Evolutionary conservation across 1,284 basidiomycete species (phyloP).

Genomic region (Sutorius eximius): DNA sequence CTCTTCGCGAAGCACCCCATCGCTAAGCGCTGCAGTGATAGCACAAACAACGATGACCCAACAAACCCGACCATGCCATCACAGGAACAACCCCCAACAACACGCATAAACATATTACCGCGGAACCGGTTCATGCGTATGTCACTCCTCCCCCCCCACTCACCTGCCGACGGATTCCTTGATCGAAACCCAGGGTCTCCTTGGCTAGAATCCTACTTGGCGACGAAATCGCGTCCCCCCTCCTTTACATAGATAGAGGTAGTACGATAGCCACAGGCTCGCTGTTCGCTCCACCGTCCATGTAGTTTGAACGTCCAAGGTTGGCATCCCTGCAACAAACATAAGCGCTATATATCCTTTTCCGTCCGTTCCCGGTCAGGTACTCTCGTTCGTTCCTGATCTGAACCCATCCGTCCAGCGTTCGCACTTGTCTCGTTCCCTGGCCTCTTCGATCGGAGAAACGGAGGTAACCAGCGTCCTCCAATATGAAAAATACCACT

Average conservation of each 20-base stretch:
- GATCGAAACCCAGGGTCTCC: conserved; percentile 14
- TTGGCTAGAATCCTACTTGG: conserved; percentile 1
- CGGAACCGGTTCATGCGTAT: conserved; percentile 29
- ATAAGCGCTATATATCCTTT: conserved; percentile 21
- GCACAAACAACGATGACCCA: conserved; percentile 4
- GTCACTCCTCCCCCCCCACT: conserved; percentile 10
- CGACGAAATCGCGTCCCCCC: conserved; percentile 6
- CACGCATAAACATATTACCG: conserved; percentile 16
- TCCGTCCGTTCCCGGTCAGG: conserved; percentile 3
- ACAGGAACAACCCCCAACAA: conserved; percentile 25
- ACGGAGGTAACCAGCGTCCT: conserved; percentile 23
- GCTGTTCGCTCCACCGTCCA: too few relatives aligned
- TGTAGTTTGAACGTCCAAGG: too few relatives aligned
- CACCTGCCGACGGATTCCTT: conserved; percentile 18
- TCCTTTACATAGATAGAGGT: too few relatives aligned
- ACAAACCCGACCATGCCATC: conserved; percentile 15
- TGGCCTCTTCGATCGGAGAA: conserved; percentile 13
- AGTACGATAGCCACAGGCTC: too few relatives aligned
- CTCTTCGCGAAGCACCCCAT: conserved; percentile 23
- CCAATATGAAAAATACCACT: conserved; percentile 13
- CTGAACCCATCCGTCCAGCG: background rate
- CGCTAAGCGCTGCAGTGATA: conserved; percentile 4
- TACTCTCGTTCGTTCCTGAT: conserved; percentile 22
- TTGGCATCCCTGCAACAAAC: conserved; percentile 9
- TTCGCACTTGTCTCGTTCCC: background rate